A percentile compares a stretch with the other conserved stretches of the same genome.
Evolutionary conservation across 2,329 filamentous ascomycete species (phyloP).

Genomic region (Sphaerulina populicola): DNA sequence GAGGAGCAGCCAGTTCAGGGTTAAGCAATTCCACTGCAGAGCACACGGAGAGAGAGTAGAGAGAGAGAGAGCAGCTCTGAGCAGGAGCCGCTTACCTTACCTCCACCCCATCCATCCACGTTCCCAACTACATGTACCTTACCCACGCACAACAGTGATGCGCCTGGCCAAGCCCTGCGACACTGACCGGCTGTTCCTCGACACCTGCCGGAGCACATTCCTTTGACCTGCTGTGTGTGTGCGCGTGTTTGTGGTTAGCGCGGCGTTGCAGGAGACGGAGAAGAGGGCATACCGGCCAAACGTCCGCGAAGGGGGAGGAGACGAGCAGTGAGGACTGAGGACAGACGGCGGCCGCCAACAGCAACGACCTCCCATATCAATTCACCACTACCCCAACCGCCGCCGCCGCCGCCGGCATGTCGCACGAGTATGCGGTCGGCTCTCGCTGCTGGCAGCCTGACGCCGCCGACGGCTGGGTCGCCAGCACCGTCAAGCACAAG

Average conservation of each 20-base stretch:
- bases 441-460: constrained; percentile 98
- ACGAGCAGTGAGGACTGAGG: background rate
- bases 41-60: too few relatives aligned
- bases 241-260: background rate
- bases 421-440: constrained; percentile 82
- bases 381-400: background rate
- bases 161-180: constrained; percentile 1
- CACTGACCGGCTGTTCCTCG: background rate
- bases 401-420: constrained; percentile 50
- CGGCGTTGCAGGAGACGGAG: constrained; percentile 2
- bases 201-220: constrained; percentile 4
- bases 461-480: constrained; percentile 89
- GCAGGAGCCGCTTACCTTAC: background rate
- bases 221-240: background rate
- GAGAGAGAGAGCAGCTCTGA: background rate
- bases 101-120: background rate
- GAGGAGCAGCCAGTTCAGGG: background rate
- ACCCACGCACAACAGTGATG: background rate
- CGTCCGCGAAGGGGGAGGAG: constrained; percentile 5
- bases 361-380: background rate
- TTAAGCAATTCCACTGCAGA: background rate
- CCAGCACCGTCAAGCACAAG: constrained; percentile 87
- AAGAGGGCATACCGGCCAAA: background rate
- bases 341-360: background rate
- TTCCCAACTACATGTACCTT: too few relatives aligned